A percentile compares a stretch with the other conserved stretches of the same genome.
phyloP scores from a whole-genome alignment of 1,284 basidiomycete genomes.

The Boletus calvinii region DNA sequence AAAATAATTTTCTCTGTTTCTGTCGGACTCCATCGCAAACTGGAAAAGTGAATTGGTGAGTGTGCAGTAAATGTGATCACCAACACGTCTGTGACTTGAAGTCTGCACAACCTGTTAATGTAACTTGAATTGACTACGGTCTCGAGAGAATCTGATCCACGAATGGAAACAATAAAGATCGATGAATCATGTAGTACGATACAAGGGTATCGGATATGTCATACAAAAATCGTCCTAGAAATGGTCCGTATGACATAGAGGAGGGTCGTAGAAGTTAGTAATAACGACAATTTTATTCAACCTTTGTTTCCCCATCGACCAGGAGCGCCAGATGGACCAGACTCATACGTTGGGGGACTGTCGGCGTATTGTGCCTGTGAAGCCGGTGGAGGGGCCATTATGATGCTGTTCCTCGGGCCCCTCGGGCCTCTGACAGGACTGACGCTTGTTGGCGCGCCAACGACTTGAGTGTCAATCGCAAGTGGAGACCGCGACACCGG shows the following conservation, averaged over 20 bases:
- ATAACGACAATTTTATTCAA: constrained; percentile 14
- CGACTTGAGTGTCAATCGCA: constrained; percentile 36
- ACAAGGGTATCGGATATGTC: constrained; percentile 27
- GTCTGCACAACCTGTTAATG: background rate
- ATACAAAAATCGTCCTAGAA: constrained; percentile 16
- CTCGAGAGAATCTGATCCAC: background rate
- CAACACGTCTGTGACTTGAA: too few relatives aligned
- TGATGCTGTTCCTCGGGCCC: constrained; percentile 27
- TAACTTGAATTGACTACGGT: background rate
- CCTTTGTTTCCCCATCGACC: constrained; percentile 52
- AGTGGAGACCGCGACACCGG: constrained; percentile 27
- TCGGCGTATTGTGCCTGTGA: constrained; percentile 45
- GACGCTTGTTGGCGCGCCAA: constrained; percentile 27
- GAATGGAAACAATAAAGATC: background rate
- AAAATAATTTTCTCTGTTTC: too few relatives aligned
- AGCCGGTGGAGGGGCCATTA: constrained; percentile 25
- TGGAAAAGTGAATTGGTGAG: too few relatives aligned
- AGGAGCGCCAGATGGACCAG: constrained; percentile 45
- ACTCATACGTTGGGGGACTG: constrained; percentile 63
- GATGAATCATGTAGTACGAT: constrained; percentile 12
- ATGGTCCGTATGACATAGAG: constrained; percentile 20
- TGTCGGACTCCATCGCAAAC: too few relatives aligned
- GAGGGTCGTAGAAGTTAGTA: background rate
- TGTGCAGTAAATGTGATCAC: too few relatives aligned
- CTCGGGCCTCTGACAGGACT: constrained; percentile 44